These are phyloP conservation scores for Vitis amurensis DNA, from an alignment of 164 flowering plant genomes.

Conservation along the genomic window DNA sequence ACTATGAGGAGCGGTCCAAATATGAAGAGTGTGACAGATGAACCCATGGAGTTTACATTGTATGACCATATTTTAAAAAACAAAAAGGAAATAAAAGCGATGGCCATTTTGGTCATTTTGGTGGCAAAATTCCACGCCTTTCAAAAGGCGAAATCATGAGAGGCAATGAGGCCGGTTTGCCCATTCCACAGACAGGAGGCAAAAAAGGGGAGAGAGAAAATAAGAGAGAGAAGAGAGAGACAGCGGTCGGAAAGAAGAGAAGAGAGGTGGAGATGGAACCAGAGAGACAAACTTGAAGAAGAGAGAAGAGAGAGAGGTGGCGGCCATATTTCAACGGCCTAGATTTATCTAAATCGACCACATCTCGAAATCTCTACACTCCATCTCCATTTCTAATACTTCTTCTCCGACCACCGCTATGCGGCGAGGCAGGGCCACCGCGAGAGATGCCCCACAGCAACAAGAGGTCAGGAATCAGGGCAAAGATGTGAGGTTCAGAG, in stretches of 20 bases:
- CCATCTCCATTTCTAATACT: background rate
- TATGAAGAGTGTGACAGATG: too few species aligned
- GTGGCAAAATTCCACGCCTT: background rate
- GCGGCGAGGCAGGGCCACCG: slow-evolving; percentile 4
- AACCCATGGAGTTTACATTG: slow-evolving; percentile 1
- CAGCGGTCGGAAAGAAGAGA: background rate
- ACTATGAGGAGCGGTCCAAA: too few species aligned
- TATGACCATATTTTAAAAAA: background rate
- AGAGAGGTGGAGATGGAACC: background rate
- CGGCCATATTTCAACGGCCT: too few species aligned
- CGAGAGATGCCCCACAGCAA: background rate
- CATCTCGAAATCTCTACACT: too few species aligned
- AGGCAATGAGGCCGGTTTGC: background rate
- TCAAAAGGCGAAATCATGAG: background rate
- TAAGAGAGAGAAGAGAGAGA: background rate
- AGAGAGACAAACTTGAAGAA: too few species aligned
- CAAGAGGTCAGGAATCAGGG: background rate
- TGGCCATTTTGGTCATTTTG: background rate
- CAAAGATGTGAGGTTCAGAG: too few species aligned
- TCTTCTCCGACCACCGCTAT: background rate
- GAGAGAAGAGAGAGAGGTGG: too few species aligned
- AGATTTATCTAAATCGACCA: too few species aligned
- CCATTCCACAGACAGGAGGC: background rate
- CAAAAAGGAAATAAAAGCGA: background rate
- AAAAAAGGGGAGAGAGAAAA: background rate